Base-by-base conservation (phyloP, 768 basidiomycete genomes). In the Mycena epipterygia region DNA sequence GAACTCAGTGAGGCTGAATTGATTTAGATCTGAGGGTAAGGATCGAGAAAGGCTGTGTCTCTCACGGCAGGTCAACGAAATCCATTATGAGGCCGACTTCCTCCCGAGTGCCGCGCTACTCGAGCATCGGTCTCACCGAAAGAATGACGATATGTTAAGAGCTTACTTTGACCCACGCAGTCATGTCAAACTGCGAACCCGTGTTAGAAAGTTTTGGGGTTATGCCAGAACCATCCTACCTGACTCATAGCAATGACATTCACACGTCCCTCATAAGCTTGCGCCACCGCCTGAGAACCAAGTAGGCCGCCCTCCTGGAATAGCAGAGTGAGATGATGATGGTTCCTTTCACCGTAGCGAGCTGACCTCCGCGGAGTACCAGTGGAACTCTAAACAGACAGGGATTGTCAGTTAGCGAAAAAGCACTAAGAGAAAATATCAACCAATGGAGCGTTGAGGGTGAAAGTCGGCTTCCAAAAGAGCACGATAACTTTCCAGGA, bases 271-370 rank as follows among this genome's bases (percentile, higher is more conserved):
- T 89, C 89, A 77, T 97, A 98, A 68, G 88, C 87, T 74, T 86
- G 84, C 41, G 95, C 95, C 58, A 98, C 88, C 21, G 96, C 96
- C 81, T 97, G 96, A 41, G 94, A 95, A 44, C 96, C 96, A 61
- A 95, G 89, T 41, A 95, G 87, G 16, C 95, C 95, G 58, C 89
- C 92, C 82, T 95, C 94, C 93, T 93, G 73, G n/a, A 71, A 53
- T 44, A 51, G 68, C 44, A 37, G 52, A 67, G n/a, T 74, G 52
- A 44, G 48, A 30, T 55, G 30, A 52, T 53, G 55, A 67, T 52
- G 70, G 68, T 51, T 71, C 66, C 73, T 55, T 29, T 64, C 23
- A 64, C 29, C 51, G 52, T 17, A 57, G 35, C 75, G 68, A 56
- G 69, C 78, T 56, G 79, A 89, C 93, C 84, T 94, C 93, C 48